Evolutionary conservation across 257 asterid genomes (phyloP).

Genomic region (Sherardia arvensis): DNA sequence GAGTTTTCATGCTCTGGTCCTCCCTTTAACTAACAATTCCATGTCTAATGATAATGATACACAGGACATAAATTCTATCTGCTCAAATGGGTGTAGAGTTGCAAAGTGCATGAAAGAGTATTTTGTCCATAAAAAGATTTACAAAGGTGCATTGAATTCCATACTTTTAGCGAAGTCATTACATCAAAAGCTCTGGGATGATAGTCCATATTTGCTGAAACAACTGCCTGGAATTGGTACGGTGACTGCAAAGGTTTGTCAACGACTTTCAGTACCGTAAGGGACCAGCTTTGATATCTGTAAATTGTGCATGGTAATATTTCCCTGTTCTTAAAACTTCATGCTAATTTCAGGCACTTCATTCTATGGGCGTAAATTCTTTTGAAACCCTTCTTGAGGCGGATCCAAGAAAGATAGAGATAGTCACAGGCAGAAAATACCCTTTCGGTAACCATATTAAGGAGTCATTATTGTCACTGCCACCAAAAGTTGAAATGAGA

Average conservation of each 20-base stretch:
- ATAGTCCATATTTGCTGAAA: slow-evolving; percentile 89
- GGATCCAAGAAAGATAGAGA: slow-evolving; percentile 93
- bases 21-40: slow-evolving; percentile 1
- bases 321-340: slow-evolving; percentile 11
- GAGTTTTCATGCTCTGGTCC: slow-evolving; percentile 4
- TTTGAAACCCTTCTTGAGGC: slow-evolving; percentile 72
- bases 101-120: slow-evolving; percentile 97
- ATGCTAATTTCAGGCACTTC: slow-evolving; percentile 58
- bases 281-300: not conserved
- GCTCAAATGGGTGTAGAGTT: slow-evolving; percentile 87
- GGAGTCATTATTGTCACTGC: slow-evolving; percentile 64
- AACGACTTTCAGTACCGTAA: not conserved
- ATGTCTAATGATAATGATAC: slow-evolving; percentile 18
- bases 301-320: not conserved
- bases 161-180: slow-evolving; percentile 69
- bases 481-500: slow-evolving; percentile 77
- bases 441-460: slow-evolving; percentile 96
- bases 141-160: slow-evolving; percentile 72
- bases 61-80: slow-evolving; percentile 71
- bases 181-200: slow-evolving; percentile 87
- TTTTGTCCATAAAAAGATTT: slow-evolving; percentile 62
- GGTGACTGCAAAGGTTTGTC: slow-evolving; percentile 95
- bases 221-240: slow-evolving; percentile 95
- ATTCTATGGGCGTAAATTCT: slow-evolving; percentile 83
- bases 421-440: slow-evolving; percentile 78